phyloP scores from a whole-genome alignment of 352 stramenopile genomes.

The Phytophthora vignae region DNA sequence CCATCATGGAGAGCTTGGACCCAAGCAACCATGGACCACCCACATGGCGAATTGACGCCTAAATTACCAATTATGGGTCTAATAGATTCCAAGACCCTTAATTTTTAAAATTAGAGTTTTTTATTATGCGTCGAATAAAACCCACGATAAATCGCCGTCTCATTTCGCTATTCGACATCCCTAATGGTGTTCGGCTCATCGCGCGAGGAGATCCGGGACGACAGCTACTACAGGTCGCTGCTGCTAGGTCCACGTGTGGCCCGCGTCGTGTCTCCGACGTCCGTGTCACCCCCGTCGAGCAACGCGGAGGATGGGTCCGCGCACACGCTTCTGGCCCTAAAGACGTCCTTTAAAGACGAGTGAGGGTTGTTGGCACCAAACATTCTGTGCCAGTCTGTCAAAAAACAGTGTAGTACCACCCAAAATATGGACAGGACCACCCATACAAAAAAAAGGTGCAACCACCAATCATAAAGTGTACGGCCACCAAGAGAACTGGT shows the following conservation, averaged over 20 bases:
- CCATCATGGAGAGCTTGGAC: constrained; percentile 41
- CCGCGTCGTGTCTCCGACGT: constrained; percentile 1
- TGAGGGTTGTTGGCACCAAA: too few relatives aligned
- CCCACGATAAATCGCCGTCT: background rate
- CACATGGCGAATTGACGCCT: constrained; percentile 2
- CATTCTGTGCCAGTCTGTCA: too few relatives aligned
- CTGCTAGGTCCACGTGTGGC: constrained; percentile 24
- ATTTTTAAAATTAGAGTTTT: too few relatives aligned
- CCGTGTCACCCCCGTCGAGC: background rate
- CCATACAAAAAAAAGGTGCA: too few relatives aligned
- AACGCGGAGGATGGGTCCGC: constrained; percentile 27
- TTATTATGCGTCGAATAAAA: constrained; percentile 1
- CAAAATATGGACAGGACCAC: too few relatives aligned
- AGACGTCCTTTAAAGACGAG: constrained; percentile 25
- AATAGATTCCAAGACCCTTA: too few relatives aligned
- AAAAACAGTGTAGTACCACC: too few relatives aligned
- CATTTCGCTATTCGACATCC: constrained; percentile 15
- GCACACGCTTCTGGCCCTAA: constrained; percentile 32
- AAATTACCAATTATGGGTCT: too few relatives aligned
- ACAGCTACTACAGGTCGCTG: constrained; percentile 43
- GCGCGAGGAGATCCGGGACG: constrained; percentile 33
- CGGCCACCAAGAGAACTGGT: too few relatives aligned
- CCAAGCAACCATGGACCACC: constrained; percentile 3
- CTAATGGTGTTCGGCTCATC: constrained; percentile 16
- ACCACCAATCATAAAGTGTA: too few relatives aligned